Base-by-base conservation (phyloP, 176 grass and related monocot species). In the Miscanthus lutarioriparius region DNA sequence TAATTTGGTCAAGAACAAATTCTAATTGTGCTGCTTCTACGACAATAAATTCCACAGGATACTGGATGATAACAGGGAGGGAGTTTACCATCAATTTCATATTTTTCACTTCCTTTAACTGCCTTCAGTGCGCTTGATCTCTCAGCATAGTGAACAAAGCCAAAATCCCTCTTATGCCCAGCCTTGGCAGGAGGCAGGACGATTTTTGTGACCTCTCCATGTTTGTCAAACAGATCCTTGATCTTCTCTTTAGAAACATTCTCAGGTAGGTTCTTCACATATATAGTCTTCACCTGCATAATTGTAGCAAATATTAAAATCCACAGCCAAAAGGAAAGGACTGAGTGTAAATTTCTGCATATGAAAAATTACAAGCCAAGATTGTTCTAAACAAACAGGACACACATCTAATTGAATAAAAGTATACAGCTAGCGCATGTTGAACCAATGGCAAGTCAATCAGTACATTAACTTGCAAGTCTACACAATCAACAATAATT, bases 211-310 rank as follows among this genome's bases (percentile, higher is more conserved):
- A 99, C 78, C 67, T 99, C 96, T 65, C 96, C 96, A 86, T 96
- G 86, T 32, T 33, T 71, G 87, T 99, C 93, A 45, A 99, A 99
- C 36, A 99, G 69, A 32, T 99, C 96, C 88, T 94, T 96, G 28
- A 99, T 75, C 74, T 85, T 94, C 61, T 99, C 96, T 80, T 93
- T 91, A 8, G 85, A 91, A 77, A 77, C 90, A 89, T 95, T 87
- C 72, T 99, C 96, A 28, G 96, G 96, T 28, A 99, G 79, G 81
- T 99, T 99, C 84, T 96, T 99, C 87, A 99, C 86, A 76, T 99
- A 99, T 81, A 99, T 88, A 63, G 93, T 94, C 77, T 99, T 99
- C 40, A 99, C 96, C 93, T 99, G 87, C 3, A 1, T 1, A 35
- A 25, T n/a, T 74, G 7, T 61, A 2, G 28, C 23, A 78, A 43